Base-by-base conservation (phyloP, 2,329 filamentous ascomycete species). In the Graphilbum fragrans region DNA sequence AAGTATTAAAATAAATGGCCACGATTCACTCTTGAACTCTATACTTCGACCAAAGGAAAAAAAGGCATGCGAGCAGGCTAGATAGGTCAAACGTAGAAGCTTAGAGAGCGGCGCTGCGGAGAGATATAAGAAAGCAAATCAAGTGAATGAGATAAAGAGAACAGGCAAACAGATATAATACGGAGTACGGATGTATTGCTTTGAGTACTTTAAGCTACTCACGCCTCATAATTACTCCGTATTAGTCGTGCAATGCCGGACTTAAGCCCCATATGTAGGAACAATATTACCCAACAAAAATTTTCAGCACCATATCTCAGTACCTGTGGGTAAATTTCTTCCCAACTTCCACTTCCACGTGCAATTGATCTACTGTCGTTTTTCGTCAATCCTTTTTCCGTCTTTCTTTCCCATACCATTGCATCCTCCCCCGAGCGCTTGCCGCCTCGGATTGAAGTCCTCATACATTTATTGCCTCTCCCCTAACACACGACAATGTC, bases 401-500 rank as follows among this genome's bases (percentile, higher is more conserved):
- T 27, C 23, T 27, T 31, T 31, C 29, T 31, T 31, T 5, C 29
- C 7, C n/a, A n/a, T n/a, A n/a, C n/a, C 5, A n/a, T n/a, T n/a
- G 27, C 27, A 10, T 31, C 27, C 27, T 31, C 9, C 27, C 27
- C 27, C 27, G 10, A 16, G 9, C 16, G 9, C 16, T n/a, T n/a
- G n/a, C n/a, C n/a, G n/a, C n/a, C n/a, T n/a, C n/a, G n/a, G n/a
- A 34, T 9, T 9, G 17, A 22, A 16, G 17, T 31, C 29, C 29
- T 7, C 29, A 31, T 31, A 14, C 29, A 8, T 27, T 27, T 12
- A 8, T 12, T 9, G 17, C n/a, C 14, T 16, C 18, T 27, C 19
- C 11, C 10, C 14, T 23, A 6, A 23, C 35, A 25, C 5, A 5
- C n/a, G 29, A 25, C 18, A 25, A 57, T 57, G 53, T 53, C 53